phyloP scores from a whole-genome alignment of 2,329 filamentous ascomycete species.

The Mycocentrospora acerina region DNA sequence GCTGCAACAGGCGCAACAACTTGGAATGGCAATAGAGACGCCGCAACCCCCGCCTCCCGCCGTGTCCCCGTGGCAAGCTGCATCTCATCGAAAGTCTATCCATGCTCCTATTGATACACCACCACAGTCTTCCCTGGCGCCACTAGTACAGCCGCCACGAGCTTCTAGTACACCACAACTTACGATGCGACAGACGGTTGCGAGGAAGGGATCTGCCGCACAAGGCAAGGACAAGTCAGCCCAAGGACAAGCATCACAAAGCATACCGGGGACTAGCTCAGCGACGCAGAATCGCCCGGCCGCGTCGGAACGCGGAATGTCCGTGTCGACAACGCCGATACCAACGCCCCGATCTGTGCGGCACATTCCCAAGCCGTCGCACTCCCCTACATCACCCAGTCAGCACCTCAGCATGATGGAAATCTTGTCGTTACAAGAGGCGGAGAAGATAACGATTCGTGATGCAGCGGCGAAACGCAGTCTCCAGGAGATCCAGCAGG shows the following conservation, averaged over 20 bases:
- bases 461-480: slow-evolving; percentile 87
- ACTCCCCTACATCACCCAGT: slow-evolving; percentile 63
- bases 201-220: slow-evolving; percentile 27
- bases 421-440: slow-evolving; percentile 84
- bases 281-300: slow-evolving; percentile 28
- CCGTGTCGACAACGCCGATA: slow-evolving; percentile 36
- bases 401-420: slow-evolving; percentile 78
- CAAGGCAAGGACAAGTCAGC: slow-evolving; percentile 30
- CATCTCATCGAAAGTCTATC: slow-evolving; percentile 33
- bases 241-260: slow-evolving; percentile 11
- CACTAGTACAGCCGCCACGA: slow-evolving; percentile 22
- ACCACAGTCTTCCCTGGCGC: too few relatives aligned
- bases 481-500: slow-evolving; percentile 90
- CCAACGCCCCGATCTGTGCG: slow-evolving; percentile 49
- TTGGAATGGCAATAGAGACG: slow-evolving; percentile 29
- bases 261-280: too few relatives aligned
- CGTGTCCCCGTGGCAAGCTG: slow-evolving; percentile 39
- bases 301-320: slow-evolving; percentile 35
- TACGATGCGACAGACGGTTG: slow-evolving; percentile 63
- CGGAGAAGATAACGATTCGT: slow-evolving; percentile 77
- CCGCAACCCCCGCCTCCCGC: slow-evolving; percentile 31
- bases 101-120: slow-evolving; percentile 15
- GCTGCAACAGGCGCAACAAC: slow-evolving; percentile 41
- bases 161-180: slow-evolving; percentile 52
- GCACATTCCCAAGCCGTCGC: slow-evolving; percentile 55